Percentiles rank a stretch among this genome's conserved stretches.
Evolutionary conservation across 345 rosid species (phyloP).

Genomic region (Alliaria petiolata): DNA sequence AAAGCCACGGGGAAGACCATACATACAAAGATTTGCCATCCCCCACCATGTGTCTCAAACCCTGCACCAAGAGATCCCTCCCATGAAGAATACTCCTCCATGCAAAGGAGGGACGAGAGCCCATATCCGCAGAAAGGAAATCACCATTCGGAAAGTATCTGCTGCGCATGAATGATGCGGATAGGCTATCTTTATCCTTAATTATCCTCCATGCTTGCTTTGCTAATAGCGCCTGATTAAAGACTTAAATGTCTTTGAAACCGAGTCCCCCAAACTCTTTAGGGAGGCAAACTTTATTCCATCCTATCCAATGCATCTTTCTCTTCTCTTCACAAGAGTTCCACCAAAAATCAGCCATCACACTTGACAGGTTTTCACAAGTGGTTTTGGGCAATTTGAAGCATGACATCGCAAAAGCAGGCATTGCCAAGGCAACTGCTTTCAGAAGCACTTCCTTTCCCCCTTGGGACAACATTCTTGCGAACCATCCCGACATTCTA

Average conservation of each 20-base stretch:
- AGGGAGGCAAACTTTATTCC: neutral
- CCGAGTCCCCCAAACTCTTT: neutral
- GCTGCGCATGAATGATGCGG: too few species aligned
- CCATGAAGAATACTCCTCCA: too few species aligned
- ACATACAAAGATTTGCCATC: too few species aligned
- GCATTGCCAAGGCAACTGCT: neutral
- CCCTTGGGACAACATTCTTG: neutral
- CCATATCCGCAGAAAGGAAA: too few species aligned
- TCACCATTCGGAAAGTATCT: too few species aligned
- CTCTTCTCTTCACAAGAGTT: neutral
- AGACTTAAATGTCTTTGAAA: neutral
- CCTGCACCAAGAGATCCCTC: too few species aligned
- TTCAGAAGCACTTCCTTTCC: neutral
- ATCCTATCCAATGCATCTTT: neutral
- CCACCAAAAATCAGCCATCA: neutral
- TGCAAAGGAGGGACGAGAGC: too few species aligned
- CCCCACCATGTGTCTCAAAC: too few species aligned
- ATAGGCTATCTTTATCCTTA: too few species aligned
- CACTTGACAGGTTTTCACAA: neutral
- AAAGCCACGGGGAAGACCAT: too few species aligned
- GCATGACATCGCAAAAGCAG: neutral
- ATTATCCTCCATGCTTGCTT: neutral
- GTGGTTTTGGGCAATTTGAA: neutral
- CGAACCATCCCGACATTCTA: neutral
- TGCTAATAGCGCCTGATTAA: neutral